Base-by-base conservation (phyloP, 257 asterid species). In the Rhazya stricta region DNA sequence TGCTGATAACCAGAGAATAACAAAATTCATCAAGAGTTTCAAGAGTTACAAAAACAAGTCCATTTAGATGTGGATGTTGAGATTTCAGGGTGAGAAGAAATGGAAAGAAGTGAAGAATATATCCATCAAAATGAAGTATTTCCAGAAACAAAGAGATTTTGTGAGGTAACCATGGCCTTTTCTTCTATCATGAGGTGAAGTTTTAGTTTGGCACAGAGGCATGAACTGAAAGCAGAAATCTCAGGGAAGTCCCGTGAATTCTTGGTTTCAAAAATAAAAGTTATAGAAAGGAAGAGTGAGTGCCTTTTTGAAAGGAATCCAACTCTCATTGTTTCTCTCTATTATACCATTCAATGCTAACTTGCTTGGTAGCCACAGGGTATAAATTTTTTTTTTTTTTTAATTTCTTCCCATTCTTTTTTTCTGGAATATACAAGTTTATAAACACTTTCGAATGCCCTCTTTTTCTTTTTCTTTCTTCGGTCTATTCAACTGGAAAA, bases 231-330 rank as follows among this genome's bases (percentile, higher is more conserved):
- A 74, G 81, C 66, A 80, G 66, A 62, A 68, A 70, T 74, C 72
- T 82, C 85, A 85, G 81, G 85, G 69, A 78, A 56, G 36, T 80
- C 88, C 73, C 86, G 88, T 85, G 86, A 85, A 79, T 77, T 73
- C 51, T 77, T 80, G 84, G 81, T 82, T n/a, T 84, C 74, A 50
- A 67, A 72, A 42, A 74, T 66, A 57, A 43, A 77, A 62, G 81
- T 53, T 32, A 37, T 13, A 61, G 75, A 67, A 25, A 70, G 80
- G 32, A 66, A 80, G 65, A 70, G 30, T 32, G 19, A 23, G 3
- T 25, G 43, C 23, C 39, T 74, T 74, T 74, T 83, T 21, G 57
- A 29, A 56, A 71, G 71, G 76, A 72, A 81, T 73, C 79, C 79
- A 74, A 71, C 78, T 58, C 51, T 72, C 81, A 37, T 69, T 69